These are phyloP conservation scores for Clavispora asparagi DNA, from an alignment of 805 yeast genomes.

Conservation along the genomic window DNA sequence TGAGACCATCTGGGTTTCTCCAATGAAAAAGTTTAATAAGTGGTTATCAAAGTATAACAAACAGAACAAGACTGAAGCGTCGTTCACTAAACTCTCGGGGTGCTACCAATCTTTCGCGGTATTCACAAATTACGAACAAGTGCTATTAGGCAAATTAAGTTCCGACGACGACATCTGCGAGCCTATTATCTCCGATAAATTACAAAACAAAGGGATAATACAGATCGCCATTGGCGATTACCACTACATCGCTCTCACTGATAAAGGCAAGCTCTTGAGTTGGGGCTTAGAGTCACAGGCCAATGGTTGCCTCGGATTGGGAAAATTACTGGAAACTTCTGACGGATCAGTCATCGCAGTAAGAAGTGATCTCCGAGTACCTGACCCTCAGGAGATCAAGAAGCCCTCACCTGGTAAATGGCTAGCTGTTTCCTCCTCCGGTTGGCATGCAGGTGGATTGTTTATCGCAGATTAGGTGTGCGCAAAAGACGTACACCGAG, in stretches of 20 bases:
- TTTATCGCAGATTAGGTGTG: constrained; percentile 8
- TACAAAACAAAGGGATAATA: constrained; percentile 45
- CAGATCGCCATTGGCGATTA: constrained; percentile 68
- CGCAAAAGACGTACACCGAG: not conserved
- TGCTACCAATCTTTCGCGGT: constrained; percentile 50
- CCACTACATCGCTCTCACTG: constrained; percentile 59
- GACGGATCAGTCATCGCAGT: constrained; percentile 11
- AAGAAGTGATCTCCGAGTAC: constrained; percentile 15
- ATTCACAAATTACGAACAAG: constrained; percentile 48
- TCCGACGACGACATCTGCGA: constrained; percentile 17
- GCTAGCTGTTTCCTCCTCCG: constrained; percentile 64
- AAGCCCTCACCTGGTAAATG: constrained; percentile 32
- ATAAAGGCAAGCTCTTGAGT: constrained; percentile 49
- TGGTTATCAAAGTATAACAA: constrained; percentile 21
- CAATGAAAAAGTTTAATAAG: constrained; percentile 25
- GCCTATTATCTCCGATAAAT: constrained; percentile 25
- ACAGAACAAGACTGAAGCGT: constrained; percentile 17
- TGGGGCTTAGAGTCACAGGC: constrained; percentile 64
- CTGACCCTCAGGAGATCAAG: constrained; percentile 32
- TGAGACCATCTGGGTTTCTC: not conserved
- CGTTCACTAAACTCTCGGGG: constrained; percentile 49
- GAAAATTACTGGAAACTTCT: constrained; percentile 5
- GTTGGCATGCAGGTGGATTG: constrained; percentile 77
- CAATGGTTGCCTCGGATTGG: constrained; percentile 74
- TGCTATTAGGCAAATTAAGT: constrained; percentile 31